phyloP scores from a whole-genome alignment of 495 filamentous ascomycete genomes.

The Talaromyces adpressus region DNA sequence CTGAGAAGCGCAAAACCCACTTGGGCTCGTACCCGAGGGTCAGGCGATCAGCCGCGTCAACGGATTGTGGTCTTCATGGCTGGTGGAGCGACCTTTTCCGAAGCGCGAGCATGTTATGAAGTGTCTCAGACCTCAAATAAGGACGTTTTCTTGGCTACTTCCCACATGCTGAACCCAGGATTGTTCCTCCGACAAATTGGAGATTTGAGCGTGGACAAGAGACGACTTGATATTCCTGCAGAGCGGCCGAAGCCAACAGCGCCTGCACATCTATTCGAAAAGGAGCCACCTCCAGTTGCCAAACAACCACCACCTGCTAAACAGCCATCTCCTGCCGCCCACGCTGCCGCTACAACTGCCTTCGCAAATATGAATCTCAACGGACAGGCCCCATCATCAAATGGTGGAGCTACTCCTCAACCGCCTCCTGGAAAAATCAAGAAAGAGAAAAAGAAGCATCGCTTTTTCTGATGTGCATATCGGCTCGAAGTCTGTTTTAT shows the following conservation, averaged over 20 bases:
- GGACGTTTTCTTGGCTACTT: conserved; percentile 86
- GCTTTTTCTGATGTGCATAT: conserved; percentile 57
- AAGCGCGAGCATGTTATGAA: conserved; percentile 86
- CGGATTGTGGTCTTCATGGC: conserved; percentile 94
- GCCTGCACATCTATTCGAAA: conserved; percentile 81
- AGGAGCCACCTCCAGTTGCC: conserved; percentile 43
- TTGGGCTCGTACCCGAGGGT: conserved; percentile 78
- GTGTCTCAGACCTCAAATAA: conserved; percentile 59
- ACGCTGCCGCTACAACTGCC: conserved; percentile 32
- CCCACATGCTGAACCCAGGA: conserved; percentile 79
- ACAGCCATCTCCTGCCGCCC: conserved; percentile 33
- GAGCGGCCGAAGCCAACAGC: conserved; percentile 74
- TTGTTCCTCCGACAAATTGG: conserved; percentile 76
- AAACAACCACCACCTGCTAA: conserved; percentile 23
- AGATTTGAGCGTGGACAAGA: conserved; percentile 66
- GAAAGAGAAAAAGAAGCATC: conserved; percentile 62
- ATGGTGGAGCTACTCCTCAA: conserved; percentile 15
- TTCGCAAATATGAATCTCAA: conserved; percentile 55
- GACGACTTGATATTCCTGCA: conserved; percentile 69
- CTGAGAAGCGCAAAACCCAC: conserved; percentile 85
- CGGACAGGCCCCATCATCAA: conserved; percentile 21
- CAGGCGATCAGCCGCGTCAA: conserved; percentile 74
- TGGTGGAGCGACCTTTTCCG: conserved; percentile 88
- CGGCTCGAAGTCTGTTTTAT: not conserved
- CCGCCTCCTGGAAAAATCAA: conserved; percentile 23